Evolutionary conservation across 1,284 basidiomycete genomes (phyloP).

Genomic region (Somion occarium): DNA sequence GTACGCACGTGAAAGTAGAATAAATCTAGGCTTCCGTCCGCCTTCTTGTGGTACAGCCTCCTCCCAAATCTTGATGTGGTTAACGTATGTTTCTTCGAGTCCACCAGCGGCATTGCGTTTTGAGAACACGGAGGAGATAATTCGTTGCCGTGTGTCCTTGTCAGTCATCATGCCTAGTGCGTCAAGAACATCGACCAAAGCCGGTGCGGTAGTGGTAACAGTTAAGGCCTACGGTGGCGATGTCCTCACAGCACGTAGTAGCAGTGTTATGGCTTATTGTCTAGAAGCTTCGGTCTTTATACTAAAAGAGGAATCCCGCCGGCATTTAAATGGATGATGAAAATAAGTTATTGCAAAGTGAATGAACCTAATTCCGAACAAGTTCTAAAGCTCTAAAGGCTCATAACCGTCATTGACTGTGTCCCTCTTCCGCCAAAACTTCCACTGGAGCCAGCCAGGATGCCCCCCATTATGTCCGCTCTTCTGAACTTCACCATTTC

Average conservation of each 20-base stretch:
- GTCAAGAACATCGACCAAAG: neutral
- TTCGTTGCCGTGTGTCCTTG: slow-evolving; percentile 55
- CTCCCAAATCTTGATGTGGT: slow-evolving; percentile 90
- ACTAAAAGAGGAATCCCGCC: neutral
- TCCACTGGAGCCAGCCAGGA: slow-evolving; percentile 13
- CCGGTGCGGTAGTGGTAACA: neutral
- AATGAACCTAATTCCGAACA: neutral
- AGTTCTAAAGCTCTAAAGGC: too few species aligned
- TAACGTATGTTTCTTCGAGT: slow-evolving; percentile 74
- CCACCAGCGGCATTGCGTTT: slow-evolving; percentile 54
- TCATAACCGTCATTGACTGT: slow-evolving; percentile 20
- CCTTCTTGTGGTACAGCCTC: slow-evolving; percentile 60
- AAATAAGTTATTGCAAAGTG: neutral
- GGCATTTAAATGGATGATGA: neutral
- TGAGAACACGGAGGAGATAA: slow-evolving; percentile 81
- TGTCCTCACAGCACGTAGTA: neutral
- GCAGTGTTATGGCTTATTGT: neutral
- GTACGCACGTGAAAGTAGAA: slow-evolving; percentile 80
- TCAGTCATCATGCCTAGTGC: slow-evolving; percentile 44
- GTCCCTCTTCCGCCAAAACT: slow-evolving; percentile 16
- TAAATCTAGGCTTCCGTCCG: slow-evolving; percentile 77
- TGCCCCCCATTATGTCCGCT: slow-evolving; percentile 12
- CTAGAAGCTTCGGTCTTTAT: neutral
- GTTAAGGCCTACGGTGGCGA: neutral
- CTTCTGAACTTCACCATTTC: slow-evolving; percentile 56